Evolutionary conservation across 768 basidiomycete genomes (phyloP).

Genomic region (Hirschioporus abietinus): DNA sequence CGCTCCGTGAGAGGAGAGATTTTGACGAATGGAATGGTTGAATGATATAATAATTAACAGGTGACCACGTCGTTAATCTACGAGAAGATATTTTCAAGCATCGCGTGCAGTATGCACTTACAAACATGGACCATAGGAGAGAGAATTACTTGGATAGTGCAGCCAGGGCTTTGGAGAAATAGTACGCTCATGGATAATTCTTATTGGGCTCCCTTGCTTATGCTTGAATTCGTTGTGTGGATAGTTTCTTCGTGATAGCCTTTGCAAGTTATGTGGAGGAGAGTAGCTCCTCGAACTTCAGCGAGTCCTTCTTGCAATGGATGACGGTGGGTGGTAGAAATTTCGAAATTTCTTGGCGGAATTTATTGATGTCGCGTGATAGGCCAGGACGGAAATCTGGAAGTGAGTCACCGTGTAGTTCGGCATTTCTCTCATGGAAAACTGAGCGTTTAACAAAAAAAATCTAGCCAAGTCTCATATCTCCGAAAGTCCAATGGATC

Average conservation of each 20-base stretch:
- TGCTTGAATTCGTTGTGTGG: slow-evolving; percentile 5
- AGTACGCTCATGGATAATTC: slow-evolving; percentile 45
- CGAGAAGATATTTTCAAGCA: slow-evolving; percentile 83
- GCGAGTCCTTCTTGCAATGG: slow-evolving; percentile 81
- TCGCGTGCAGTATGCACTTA: slow-evolving; percentile 81
- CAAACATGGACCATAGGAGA: slow-evolving; percentile 56
- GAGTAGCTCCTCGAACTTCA: slow-evolving; percentile 41
- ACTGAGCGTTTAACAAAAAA: background rate
- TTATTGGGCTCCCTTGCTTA: slow-evolving; percentile 4
- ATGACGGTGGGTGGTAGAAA: slow-evolving; percentile 50
- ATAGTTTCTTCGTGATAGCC: slow-evolving; percentile 88
- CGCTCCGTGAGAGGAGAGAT: background rate
- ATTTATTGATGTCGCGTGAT: background rate
- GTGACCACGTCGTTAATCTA: slow-evolving; percentile 87
- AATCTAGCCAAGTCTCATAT: slow-evolving; percentile 73
- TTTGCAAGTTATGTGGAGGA: slow-evolving; percentile 85
- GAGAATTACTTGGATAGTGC: slow-evolving; percentile 60
- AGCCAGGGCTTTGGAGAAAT: slow-evolving; percentile 78
- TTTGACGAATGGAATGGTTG: background rate
- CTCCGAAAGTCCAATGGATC: slow-evolving; percentile 78
- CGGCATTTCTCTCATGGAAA: background rate
- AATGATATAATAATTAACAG: slow-evolving; percentile 31
- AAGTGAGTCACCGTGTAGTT: slow-evolving; percentile 57
- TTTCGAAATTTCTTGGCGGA: background rate
- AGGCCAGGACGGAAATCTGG: slow-evolving; percentile 87